phyloP scores from a whole-genome alignment of 495 filamentous ascomycete genomes.

The Apiosordaria backusii region DNA sequence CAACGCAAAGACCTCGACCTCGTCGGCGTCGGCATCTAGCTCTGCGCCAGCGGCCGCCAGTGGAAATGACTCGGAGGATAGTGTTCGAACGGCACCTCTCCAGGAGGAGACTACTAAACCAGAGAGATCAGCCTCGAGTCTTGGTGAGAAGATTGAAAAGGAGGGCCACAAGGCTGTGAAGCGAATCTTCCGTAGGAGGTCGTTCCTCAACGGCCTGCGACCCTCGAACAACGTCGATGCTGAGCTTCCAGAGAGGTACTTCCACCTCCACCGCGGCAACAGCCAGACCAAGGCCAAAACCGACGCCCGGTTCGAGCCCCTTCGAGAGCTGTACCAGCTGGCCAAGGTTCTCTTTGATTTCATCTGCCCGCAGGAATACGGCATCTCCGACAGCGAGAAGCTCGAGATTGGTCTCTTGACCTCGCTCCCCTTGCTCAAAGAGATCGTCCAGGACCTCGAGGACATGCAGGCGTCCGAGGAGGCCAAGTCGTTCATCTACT shows the following conservation, averaged over 20 bases:
- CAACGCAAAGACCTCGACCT: neutral
- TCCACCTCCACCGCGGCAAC: constrained; percentile 77
- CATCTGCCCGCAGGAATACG: constrained; percentile 97
- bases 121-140: constrained; percentile 3
- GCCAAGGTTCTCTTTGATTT: constrained; percentile 97
- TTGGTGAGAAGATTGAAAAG: constrained; percentile 38
- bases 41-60: neutral
- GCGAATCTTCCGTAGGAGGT: constrained; percentile 51
- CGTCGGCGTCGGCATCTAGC: neutral
- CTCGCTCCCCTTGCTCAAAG: constrained; percentile 84
- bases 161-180: constrained; percentile 39
- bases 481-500: constrained; percentile 96
- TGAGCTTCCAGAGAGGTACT: constrained; percentile 65
- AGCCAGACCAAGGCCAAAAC: constrained; percentile 75
- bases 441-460: constrained; percentile 95
- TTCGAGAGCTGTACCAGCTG: constrained; percentile 86
- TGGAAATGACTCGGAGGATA: constrained; percentile 23
- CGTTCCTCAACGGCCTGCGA: constrained; percentile 44
- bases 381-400: constrained; percentile 90
- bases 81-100: neutral
- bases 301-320: constrained; percentile 77
- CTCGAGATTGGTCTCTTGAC: constrained; percentile 95
- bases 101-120: constrained; percentile 4
- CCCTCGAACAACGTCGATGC: constrained; percentile 34
- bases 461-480: constrained; percentile 91